Evolutionary conservation across 768 basidiomycete species (phyloP), one percentile per base, ranked within the genome.

Genomic region (Boletales sp.): DNA sequence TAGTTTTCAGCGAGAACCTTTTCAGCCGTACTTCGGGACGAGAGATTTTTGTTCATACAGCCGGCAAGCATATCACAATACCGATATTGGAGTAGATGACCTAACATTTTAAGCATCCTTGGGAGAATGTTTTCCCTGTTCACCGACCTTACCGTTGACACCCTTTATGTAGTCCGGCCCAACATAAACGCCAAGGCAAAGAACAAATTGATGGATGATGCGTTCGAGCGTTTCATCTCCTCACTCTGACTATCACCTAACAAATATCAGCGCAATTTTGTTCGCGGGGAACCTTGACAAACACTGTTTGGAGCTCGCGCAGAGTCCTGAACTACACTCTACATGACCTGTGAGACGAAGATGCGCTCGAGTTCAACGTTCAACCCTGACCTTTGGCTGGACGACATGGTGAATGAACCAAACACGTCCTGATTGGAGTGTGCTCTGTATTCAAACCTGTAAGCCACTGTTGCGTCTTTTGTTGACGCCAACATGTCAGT

Each of bases 231-330:
- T 44, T 32, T 30, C 8, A 31, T 17, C n/a, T 25, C 49, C n/a
- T 14, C 15, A 8, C 17, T 15, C 14, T 1, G 11, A 30, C n/a
- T 12, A 8, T 7, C 7, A 2, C 18, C 35, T 36, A 21, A 46
- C 28, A 19, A 19, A 49, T 4, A n/a, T 11, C n/a, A 77, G 75
- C 15, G 76, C 74, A 19, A 73, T 79, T 11, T 56, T 78, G 11
- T 55, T 79, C 11, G 76, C 76, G 36, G 76, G 75, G 84, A 61
- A 86, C 84, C 4, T 82, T 78, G 44, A 76, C 84, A 4, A 80
- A 74, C 34, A 72, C 77, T 2, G 46, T 84, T 70, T 83, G 48
- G 81, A 84, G 56, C 73, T 92, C 5, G 77, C 83, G 4, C 75
- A 71, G 36, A 68, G 82, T 53, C 82, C 78, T 0, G 70, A 80